Percentiles rank a stretch among this genome's conserved stretches.
Evolutionary conservation across 2,329 filamentous ascomycete genomes (phyloP).

Genomic region (Pseudodiploospora longispora): DNA sequence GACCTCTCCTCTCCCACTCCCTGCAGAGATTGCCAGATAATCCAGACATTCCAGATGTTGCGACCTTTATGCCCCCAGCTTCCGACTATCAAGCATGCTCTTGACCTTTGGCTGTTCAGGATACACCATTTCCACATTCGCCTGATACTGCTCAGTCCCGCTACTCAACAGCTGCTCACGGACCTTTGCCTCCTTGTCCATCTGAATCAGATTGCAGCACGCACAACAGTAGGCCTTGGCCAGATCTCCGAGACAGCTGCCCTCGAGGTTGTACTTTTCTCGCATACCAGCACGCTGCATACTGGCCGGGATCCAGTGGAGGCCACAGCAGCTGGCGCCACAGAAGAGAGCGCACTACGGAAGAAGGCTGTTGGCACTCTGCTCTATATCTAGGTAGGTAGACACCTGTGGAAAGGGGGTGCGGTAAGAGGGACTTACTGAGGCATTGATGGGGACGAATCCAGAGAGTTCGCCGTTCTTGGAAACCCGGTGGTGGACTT

Average conservation of each 20-base stretch:
- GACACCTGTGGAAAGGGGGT: background rate
- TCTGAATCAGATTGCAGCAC: slow-evolving; percentile 37
- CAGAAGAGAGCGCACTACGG: slow-evolving; percentile 35
- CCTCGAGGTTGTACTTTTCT: slow-evolving; percentile 36
- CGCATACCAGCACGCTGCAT: slow-evolving; percentile 39
- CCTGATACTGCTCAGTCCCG: slow-evolving; percentile 13
- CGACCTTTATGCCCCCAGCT: too few species aligned
- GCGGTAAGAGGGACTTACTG: slow-evolving; percentile 23
- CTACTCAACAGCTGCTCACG: slow-evolving; percentile 20
- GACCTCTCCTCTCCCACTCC: too few species aligned
- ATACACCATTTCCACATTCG: slow-evolving; percentile 13
- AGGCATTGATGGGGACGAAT: slow-evolving; percentile 39
- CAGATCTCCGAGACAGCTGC: slow-evolving; percentile 34
- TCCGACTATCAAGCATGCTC: too few species aligned
- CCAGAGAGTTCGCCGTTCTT: slow-evolving; percentile 32
- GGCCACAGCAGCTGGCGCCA: slow-evolving; percentile 30
- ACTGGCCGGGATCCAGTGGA: slow-evolving; percentile 34
- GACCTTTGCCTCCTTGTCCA: slow-evolving; percentile 37
- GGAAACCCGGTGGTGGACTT: slow-evolving; percentile 37
- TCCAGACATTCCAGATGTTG: too few species aligned
- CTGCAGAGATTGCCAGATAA: too few species aligned
- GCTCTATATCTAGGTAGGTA: background rate
- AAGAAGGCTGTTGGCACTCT: slow-evolving; percentile 6
- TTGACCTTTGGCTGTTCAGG: background rate
- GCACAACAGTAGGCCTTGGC: slow-evolving; percentile 36